Conservation (phyloP, 2,329 filamentous ascomycete species). For the Ophiostoma populinum region DNA sequence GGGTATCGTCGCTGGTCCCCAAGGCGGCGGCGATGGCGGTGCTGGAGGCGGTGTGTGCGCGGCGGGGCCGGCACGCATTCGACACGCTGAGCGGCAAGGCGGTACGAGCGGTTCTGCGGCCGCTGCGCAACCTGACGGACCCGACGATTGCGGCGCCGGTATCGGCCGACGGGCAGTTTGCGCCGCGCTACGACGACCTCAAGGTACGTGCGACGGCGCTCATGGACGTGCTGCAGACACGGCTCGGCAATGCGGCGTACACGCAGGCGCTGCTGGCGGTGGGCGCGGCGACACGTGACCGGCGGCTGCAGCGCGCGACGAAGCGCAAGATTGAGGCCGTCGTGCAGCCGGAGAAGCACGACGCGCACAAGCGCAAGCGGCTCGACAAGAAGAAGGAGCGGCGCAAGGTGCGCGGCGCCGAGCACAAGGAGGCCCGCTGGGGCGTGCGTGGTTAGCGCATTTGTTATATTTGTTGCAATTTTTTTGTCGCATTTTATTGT, state of each 20-base stretch:
- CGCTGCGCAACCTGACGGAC: slow-evolving; percentile 72
- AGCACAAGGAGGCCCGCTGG: slow-evolving; percentile 54
- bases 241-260: slow-evolving; percentile 65
- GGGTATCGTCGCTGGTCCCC: slow-evolving; percentile 45
- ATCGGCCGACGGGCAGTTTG: slow-evolving; percentile 54
- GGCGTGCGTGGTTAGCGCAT: slow-evolving; percentile 35
- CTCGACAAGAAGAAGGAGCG: slow-evolving; percentile 70
- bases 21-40: slow-evolving; percentile 64
- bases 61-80: slow-evolving; percentile 34
- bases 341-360: slow-evolving; percentile 60
- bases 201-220: slow-evolving; percentile 57
- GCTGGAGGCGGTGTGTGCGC: slow-evolving; percentile 44
- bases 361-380: slow-evolving; percentile 65
- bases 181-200: slow-evolving; percentile 50
- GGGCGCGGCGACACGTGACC: slow-evolving; percentile 51
- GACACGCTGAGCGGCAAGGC: slow-evolving; percentile 24
- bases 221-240: slow-evolving; percentile 69
- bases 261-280: slow-evolving; percentile 57
- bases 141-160: slow-evolving; percentile 54
- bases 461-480: neutral
- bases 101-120: slow-evolving; percentile 40
- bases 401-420: slow-evolving; percentile 59
- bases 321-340: slow-evolving; percentile 88
- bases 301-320: slow-evolving; percentile 54
- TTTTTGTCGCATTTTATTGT: neutral